Evolutionary conservation across 768 basidiomycete species (phyloP).

Genomic region (Mycena filopes): DNA sequence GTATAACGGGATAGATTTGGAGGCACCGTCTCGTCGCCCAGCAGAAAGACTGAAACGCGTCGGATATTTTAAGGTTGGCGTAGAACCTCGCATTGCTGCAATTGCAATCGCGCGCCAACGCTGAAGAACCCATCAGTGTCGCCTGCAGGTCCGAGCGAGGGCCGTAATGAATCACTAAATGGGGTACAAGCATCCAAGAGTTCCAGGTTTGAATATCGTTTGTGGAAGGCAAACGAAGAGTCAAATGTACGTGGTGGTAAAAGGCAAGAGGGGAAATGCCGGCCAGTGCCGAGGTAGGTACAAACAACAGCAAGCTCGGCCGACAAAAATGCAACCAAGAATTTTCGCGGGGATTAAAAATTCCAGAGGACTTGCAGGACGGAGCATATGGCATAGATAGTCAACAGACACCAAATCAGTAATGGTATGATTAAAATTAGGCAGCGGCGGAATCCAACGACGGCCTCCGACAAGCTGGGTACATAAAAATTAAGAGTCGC

Average conservation of each 20-base stretch:
- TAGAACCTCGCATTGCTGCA: neutral
- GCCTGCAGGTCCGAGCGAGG: conserved; percentile 9
- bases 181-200: conserved; percentile 4
- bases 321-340: neutral
- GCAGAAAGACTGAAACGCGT: too few relatives aligned
- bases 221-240: conserved; percentile 21
- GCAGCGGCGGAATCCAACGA: conserved; percentile 1
- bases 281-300: neutral
- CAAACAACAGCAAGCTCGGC: conserved; percentile 17
- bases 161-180: conserved; percentile 13
- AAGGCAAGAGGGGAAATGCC: conserved; percentile 3
- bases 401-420: neutral
- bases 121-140: conserved; percentile 14
- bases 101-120: neutral
- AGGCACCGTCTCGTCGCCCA: too few relatives aligned
- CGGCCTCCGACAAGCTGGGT: neutral
- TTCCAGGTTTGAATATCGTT: conserved; percentile 18
- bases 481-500: neutral
- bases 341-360: neutral
- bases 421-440: conserved; percentile 2
- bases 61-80: too few relatives aligned
- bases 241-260: conserved; percentile 6
- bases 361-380: too few relatives aligned
- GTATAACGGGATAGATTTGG: too few relatives aligned
- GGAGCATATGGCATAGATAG: too few relatives aligned